These are phyloP conservation scores for Hirschfeldia incana DNA, from an alignment of 345 rosid genomes.

Conservation along the genomic window DNA sequence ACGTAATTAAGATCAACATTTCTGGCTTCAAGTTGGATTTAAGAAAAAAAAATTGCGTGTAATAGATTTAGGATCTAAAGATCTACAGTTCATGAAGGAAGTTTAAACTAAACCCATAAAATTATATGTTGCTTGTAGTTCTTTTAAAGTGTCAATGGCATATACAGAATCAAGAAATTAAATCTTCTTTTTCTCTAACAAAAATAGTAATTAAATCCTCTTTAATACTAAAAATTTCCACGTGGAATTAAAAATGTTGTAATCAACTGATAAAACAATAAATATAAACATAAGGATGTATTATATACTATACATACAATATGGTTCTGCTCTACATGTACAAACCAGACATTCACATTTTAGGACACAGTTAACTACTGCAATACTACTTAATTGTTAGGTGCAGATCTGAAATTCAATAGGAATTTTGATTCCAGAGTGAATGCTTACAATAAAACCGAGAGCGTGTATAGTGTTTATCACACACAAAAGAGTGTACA, in stretches of 20 bases:
- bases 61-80: background rate
- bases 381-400: conserved; percentile 5
- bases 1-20: background rate
- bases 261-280: background rate
- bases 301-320: background rate
- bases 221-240: background rate
- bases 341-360: background rate
- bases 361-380: background rate
- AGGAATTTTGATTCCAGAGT: background rate
- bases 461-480: background rate
- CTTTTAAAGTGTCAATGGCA: background rate
- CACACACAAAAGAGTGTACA: background rate
- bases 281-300: background rate
- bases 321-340: background rate
- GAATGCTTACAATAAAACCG: background rate
- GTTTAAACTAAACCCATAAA: background rate
- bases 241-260: background rate
- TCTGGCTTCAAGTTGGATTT: background rate
- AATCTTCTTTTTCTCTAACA: background rate
- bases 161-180: background rate
- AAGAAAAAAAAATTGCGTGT: background rate
- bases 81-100: background rate
- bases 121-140: background rate
- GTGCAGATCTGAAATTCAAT: background rate
- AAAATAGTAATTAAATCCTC: background rate